Percentiles rank a stretch among this genome's conserved stretches.
Conservation (phyloP, 2,329 filamentous ascomycete species). For the Coccinonectria pachysandricola region DNA sequence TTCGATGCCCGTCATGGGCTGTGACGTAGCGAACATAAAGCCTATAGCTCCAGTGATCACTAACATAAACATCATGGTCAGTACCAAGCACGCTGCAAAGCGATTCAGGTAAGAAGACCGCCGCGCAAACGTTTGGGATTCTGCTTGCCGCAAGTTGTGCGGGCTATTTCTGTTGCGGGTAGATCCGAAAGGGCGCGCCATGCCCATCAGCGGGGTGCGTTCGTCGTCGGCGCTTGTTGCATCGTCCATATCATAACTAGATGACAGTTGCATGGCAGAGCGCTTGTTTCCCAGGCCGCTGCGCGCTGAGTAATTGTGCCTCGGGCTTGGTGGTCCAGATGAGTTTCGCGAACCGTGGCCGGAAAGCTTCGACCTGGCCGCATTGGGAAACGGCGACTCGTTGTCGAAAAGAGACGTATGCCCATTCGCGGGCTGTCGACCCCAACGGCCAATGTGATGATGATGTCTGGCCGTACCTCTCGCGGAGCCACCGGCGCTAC, state of each 20-base stretch:
- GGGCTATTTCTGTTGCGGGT: conserved; percentile 47
- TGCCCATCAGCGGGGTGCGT: conserved; percentile 65
- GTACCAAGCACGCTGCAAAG: conserved; percentile 76
- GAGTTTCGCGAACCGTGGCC: conserved; percentile 47
- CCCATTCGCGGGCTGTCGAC: conserved; percentile 55
- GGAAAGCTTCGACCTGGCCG: conserved; percentile 51
- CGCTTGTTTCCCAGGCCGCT: conserved; percentile 33
- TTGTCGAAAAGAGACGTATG: conserved; percentile 66
- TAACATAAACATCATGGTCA: conserved; percentile 71
- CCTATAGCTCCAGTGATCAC: conserved; percentile 77
- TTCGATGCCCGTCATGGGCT: conserved; percentile 69
- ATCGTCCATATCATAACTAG: conserved; percentile 71
- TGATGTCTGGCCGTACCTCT: conserved; percentile 64
- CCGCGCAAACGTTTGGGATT: conserved; percentile 58
- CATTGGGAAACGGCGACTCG: conserved; percentile 67
- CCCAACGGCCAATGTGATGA: conserved; percentile 64
- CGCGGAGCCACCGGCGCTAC: conserved; percentile 51
- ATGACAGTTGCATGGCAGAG: conserved; percentile 47
- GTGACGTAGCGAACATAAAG: conserved; percentile 85
- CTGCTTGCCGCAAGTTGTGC: conserved; percentile 56
- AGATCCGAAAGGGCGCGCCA: conserved; percentile 46
- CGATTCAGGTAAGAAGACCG: conserved; percentile 56
- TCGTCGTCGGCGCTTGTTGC: conserved; percentile 74
- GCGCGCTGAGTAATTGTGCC: conserved; percentile 34
- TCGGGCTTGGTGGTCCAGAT: conserved; percentile 61